Percentiles rank a stretch among this genome's conserved stretches.
phyloP scores from a whole-genome alignment of 2,329 filamentous ascomycete species.

The Madurella fahalii region DNA sequence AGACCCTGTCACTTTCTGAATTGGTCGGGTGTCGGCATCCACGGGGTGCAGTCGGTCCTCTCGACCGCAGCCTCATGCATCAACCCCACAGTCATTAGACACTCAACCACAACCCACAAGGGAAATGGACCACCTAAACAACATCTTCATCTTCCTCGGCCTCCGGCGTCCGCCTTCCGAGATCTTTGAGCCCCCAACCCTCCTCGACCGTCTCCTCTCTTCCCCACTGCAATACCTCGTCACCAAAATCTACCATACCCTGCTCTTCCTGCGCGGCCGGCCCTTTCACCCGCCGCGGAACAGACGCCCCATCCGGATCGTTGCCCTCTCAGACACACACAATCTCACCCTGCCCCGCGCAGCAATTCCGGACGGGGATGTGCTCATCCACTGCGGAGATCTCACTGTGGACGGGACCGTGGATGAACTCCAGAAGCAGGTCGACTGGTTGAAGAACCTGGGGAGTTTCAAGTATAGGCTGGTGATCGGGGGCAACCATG shows the following conservation, averaged over 20 bases:
- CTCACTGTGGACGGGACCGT: constrained; percentile 69
- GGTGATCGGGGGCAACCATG: constrained; percentile 83
- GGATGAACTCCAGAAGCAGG: constrained; percentile 70
- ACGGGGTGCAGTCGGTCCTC: no score
- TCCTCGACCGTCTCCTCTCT: constrained; percentile 60
- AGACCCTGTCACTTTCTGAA: no score
- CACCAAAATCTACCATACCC: constrained; percentile 57
- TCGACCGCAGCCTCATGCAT: no score
- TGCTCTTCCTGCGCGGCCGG: constrained; percentile 64
- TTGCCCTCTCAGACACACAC: constrained; percentile 91
- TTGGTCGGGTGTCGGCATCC: no score
- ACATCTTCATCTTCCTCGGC: constrained; percentile 41
- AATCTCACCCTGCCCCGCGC: constrained; percentile 46
- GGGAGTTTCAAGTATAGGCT: constrained; percentile 67
- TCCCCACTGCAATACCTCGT: constrained; percentile 66
- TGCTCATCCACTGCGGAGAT: constrained; percentile 88
- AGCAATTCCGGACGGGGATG: constrained; percentile 67
- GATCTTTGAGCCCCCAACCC: constrained; percentile 45
- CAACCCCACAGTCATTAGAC: no score
- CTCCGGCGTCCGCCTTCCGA: constrained; percentile 41
- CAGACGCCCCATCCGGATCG: constrained; percentile 62
- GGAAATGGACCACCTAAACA: constrained; percentile 1
- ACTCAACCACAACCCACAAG: no score
- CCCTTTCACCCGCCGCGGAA: constrained; percentile 56
- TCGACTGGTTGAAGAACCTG: constrained; percentile 74